Base-by-base conservation (phyloP, 306 rosid genomes). In the Psophocarpus tetragonolobus region DNA sequence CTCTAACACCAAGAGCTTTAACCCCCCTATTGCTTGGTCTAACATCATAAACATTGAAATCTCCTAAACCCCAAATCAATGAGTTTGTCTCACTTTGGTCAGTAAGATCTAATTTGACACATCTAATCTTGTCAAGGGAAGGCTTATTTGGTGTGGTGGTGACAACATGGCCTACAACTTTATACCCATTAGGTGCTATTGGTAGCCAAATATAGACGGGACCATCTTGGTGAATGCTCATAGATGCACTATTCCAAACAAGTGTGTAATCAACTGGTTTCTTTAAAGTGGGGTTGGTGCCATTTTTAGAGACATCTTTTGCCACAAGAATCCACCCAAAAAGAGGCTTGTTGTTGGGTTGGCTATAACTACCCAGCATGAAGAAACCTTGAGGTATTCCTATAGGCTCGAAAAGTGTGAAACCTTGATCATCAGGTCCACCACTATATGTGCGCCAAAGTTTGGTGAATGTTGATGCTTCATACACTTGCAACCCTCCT, bases 131-230 rank as follows among this genome's bases (percentile, higher is more conserved):
- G 18, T 90, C 88, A 3, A 85, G 87, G 8, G 92, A 48, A 11
- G 97, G 98, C 74, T 91, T 88, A 3, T 74, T 77, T 10, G 81
- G 71, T 1, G 92, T 72, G 67, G 36, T 78, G 11, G 97, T 93
- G 79, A 90, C 84, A 8, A 90, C 85, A 24, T 84, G 73, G 36
- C 98, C 97, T 1, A 89, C 26, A 2, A 96, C 89, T 80, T 87
- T 85, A 73, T 93, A 93, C 2, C 98, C 97, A 14, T 75, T 57
- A 0, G 92, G 91, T 8, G 98, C 74, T 8, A 63, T 71, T 35
- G 98, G 98, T 42, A 83, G 60, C 98, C 97, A 93, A 58, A 93
- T 24, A 51, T 87, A 93, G 7, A 85, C 88, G 35, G 82, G 38
- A 85, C 79, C 0, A 56, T 71, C 36, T 62, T 60, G 66, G 36